A percentile compares a stretch with the other conserved stretches of the same genome.
Conservation (phyloP, 225 moss, liverwort and hornwort genomes). For the Polytrichum formosum region DNA sequence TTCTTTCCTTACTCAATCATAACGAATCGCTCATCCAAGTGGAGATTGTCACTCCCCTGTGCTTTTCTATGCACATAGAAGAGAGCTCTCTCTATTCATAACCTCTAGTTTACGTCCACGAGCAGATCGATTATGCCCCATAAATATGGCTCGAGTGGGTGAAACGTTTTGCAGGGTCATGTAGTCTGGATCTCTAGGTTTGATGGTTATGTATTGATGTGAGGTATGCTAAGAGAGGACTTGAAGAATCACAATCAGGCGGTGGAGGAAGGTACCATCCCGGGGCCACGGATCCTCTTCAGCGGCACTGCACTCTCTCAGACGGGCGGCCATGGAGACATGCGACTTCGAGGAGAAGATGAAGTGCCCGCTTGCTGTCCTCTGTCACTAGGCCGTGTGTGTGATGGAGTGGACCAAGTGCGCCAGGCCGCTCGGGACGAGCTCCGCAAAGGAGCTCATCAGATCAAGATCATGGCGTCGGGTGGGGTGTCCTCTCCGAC, state of each 20-base stretch:
- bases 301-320: slow-evolving; percentile 61
- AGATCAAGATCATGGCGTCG: slow-evolving; percentile 70
- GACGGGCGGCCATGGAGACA: slow-evolving; percentile 70
- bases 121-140: no score
- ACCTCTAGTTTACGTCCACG: no score
- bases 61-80: no score
- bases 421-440: slow-evolving; percentile 55
- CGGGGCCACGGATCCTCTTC: slow-evolving; percentile 56
- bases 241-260: slow-evolving; percentile 17
- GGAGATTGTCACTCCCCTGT: no score
- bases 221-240: no score
- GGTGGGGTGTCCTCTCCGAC: slow-evolving; percentile 68
- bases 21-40: no score
- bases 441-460: slow-evolving; percentile 54
- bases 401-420: slow-evolving; percentile 51
- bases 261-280: slow-evolving; percentile 55
- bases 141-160: no score
- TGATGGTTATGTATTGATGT: no score
- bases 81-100: no score
- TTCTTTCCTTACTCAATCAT: no score
- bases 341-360: slow-evolving; percentile 51
- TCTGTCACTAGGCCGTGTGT: slow-evolving; percentile 48
- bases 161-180: no score
- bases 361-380: slow-evolving; percentile 29
- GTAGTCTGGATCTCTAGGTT: no score